phyloP scores from a whole-genome alignment of 345 rosid species.

The Alliaria petiolata region DNA sequence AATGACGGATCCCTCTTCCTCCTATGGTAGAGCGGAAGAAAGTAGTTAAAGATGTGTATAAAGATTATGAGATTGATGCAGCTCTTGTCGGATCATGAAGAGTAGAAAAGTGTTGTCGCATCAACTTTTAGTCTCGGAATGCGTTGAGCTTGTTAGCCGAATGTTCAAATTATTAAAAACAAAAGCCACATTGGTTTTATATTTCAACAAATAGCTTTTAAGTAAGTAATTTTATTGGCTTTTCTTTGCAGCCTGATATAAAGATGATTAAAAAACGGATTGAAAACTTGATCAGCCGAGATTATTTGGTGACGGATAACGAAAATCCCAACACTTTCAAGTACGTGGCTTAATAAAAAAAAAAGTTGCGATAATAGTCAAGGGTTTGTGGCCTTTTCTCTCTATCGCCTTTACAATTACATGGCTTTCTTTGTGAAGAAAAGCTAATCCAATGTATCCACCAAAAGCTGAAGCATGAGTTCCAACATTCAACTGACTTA shows the following conservation, averaged over 20 bases:
- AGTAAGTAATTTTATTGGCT: no score
- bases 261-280: conserved; percentile 86
- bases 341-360: conserved; percentile 78
- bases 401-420: no score
- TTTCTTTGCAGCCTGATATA: conserved; percentile 49
- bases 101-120: conserved; percentile 65
- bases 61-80: conserved; percentile 84
- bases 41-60: conserved; percentile 77
- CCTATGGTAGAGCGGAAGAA: conserved; percentile 80
- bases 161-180: conserved; percentile 47
- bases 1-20: conserved; percentile 53
- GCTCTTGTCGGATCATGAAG: conserved; percentile 95
- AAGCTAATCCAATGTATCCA: no score
- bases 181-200: neutral
- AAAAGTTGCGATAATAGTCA: no score
- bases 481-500: neutral
- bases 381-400: no score
- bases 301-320: conserved; percentile 72
- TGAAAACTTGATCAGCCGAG: conserved; percentile 70
- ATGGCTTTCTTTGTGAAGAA: no score
- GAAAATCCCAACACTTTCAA: conserved; percentile 51
- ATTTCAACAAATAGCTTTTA: no score
- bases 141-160: conserved; percentile 76
- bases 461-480: no score
- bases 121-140: conserved; percentile 70